These are phyloP conservation scores for Starmerella stigmatis DNA, from an alignment of 805 yeast genomes.

Conservation along the genomic window DNA sequence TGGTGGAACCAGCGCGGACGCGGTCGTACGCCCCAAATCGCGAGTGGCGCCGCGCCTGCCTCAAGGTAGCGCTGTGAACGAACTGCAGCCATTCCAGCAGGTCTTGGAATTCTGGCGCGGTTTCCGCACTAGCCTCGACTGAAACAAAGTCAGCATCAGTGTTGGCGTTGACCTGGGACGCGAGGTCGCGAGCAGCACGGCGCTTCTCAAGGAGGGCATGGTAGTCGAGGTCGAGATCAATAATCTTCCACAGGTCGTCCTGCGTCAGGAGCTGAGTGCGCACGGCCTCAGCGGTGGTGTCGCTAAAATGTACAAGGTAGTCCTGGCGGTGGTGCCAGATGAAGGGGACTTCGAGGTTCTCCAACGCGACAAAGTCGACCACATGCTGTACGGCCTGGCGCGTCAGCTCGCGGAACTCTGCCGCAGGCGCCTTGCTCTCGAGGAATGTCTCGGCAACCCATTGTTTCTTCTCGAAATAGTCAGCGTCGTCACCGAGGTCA, in stretches of 20 bases:
- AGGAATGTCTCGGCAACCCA: slow-evolving; percentile 69
- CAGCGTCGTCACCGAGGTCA: slow-evolving; percentile 46
- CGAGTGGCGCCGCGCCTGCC: slow-evolving; percentile 32
- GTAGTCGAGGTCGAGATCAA: slow-evolving; percentile 75
- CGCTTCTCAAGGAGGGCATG: slow-evolving; percentile 74
- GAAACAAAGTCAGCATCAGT: slow-evolving; percentile 25
- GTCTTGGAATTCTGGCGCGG: slow-evolving; percentile 59
- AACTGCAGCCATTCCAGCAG: slow-evolving; percentile 73
- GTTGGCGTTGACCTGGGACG: slow-evolving; percentile 3
- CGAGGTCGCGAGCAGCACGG: slow-evolving; percentile 46
- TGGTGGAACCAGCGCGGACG: slow-evolving; percentile 51
- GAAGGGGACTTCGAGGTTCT: slow-evolving; percentile 82
- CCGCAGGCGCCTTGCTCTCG: slow-evolving; percentile 43
- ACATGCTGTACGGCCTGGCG: slow-evolving; percentile 57
- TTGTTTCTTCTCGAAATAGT: slow-evolving; percentile 57
- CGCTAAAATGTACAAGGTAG: slow-evolving; percentile 48
- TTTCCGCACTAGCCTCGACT: not conserved
- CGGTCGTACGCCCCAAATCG: slow-evolving; percentile 34
- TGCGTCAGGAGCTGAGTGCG: slow-evolving; percentile 39
- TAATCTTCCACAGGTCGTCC: slow-evolving; percentile 87
- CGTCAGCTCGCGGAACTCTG: slow-evolving; percentile 37
- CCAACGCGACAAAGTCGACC: slow-evolving; percentile 63
- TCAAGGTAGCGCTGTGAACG: slow-evolving; percentile 47
- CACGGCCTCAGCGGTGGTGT: slow-evolving; percentile 36
- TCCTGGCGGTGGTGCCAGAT: slow-evolving; percentile 95